Conservation (phyloP, 2,329 filamentous ascomycete species). For the Ceratocystis huliohia region DNA sequence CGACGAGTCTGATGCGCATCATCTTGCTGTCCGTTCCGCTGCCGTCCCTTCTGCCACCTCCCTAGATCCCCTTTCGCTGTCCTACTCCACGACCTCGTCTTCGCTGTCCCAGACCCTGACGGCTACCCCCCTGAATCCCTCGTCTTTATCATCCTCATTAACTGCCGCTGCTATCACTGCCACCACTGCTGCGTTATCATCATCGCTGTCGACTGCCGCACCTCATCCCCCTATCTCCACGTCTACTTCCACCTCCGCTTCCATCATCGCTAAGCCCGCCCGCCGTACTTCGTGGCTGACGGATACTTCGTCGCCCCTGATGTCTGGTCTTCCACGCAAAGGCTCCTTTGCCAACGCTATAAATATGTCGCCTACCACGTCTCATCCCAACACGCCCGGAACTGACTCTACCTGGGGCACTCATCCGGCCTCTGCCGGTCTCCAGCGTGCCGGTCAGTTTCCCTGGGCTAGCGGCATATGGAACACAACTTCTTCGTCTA, state of each 20-base stretch:
- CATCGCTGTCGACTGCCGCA: not conserved
- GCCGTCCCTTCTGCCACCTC: not conserved
- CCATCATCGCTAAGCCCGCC: slow-evolving; percentile 47
- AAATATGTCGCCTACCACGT: slow-evolving; percentile 68
- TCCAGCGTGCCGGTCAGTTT: slow-evolving; percentile 41
- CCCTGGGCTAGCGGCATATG: slow-evolving; percentile 73
- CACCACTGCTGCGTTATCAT: not conserved
- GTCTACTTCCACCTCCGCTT: slow-evolving; percentile 37
- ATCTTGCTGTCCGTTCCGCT: not conserved
- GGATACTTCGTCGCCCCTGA: slow-evolving; percentile 54
- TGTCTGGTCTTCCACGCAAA: slow-evolving; percentile 49
- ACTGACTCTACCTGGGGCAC: slow-evolving; percentile 51
- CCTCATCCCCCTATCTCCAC: slow-evolving; percentile 21
- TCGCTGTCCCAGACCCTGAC: not conserved
- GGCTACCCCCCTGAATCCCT: slow-evolving; percentile 6
- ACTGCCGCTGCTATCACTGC: not conserved
- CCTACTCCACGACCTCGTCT: not conserved
- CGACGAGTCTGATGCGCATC: slow-evolving; percentile 62
- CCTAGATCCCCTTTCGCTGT: not conserved
- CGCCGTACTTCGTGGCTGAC: slow-evolving; percentile 77
- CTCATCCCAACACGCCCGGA: slow-evolving; percentile 69
- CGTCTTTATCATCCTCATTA: not conserved
- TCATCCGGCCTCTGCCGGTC: slow-evolving; percentile 40
- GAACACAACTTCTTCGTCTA: slow-evolving; percentile 37
- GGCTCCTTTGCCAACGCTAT: slow-evolving; percentile 57